Evolutionary conservation across 768 basidiomycete genomes (phyloP), one percentile per base, ranked within the genome.

Genomic region (Mycena vitilis): DNA sequence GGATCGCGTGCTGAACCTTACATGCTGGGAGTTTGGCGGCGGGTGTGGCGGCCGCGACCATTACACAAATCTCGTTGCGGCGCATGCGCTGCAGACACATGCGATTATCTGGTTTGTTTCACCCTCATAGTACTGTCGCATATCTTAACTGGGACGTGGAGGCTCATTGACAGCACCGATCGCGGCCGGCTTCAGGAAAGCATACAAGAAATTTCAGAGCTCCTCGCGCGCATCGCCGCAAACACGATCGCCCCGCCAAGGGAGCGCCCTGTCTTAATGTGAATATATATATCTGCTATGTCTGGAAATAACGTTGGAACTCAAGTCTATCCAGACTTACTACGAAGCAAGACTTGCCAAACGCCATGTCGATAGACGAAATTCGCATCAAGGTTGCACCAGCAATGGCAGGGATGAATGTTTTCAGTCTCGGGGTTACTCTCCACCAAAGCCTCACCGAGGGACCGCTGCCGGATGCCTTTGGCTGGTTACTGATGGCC

Each of bases 21-120:
- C 82, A 15, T 85, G 86, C 2, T 91, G 88, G 90, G 90, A 91
- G 77, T 79, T 89, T 63, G 90, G 90, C 7, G 89, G 88, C 25
- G 30, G 30, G 5, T 30, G 30, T 5, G 88, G 89, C 74, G 82
- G 63, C 22, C 54, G 74, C 70, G 80, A 83, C 53, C 71, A 80
- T 40, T 77, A 86, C 56, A 83, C 81, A 36, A 25, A 45, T 3
- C 34, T 78, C 18, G 36, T 80, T 30, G 56, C 64, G 16, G n/a
- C 66, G 16, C 80, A 80, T 59, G 54, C 73, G 4, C 42, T 59
- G 10, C 48, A 48, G 13, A 82, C 84, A 16, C 85, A 89, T 71
- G 89, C 87, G 37, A 78, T 91, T 75, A 84, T 91, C 69, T 91
- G 88, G 83, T 81, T 90, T 23, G 86, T 91, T 45, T 30, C 30